Evolutionary conservation across 1,284 basidiomycete genomes (phyloP), one percentile per base, ranked within the genome.

Genomic region (Sporisorium sorghi): DNA sequence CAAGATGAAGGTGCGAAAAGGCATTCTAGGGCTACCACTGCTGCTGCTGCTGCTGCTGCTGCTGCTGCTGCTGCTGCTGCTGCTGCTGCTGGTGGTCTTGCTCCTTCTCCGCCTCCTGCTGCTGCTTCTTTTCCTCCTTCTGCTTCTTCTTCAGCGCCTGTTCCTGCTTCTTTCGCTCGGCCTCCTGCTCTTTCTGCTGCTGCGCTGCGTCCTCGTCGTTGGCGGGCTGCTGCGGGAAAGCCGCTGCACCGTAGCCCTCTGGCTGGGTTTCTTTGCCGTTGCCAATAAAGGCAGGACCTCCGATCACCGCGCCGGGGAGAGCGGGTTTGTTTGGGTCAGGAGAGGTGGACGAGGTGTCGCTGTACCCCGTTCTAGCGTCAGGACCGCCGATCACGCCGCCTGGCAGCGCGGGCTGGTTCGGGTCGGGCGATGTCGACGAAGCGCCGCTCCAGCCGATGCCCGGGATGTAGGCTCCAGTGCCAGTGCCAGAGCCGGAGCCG

Each of bases 141-240:
- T 53, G 10, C 52, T 39, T 15, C 33, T 54, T 23, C 21, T 49
- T 44, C 49, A 24, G n/a, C 26, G 39, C 30, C 21, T 49, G 23
- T 23, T 64, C 46, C 52, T 65, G 24, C 37, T 55, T 58, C 64
- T 67, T 42, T 56, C 64, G 89, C 62, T 94, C 90, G 84, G 46
- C 43, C 43, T 46, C 9, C 30, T 35, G 32, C 88, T 89, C n/a
- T n/a, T n/a, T 79, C 87, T 89, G 83, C 95, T 82, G 81, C 90
- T 90, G 80, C 90, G 90, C 71, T 87, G 87, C 67, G 90, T 88
- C 74, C 88, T 46, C 44, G 9, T 28, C 44, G 35, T 8, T 50
- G 35, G 24, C 26, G 32, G 37, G 10, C 21, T 43, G 35, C 35
- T 37, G 35, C n/a, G n/a, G n/a, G n/a, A n/a, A n/a, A n/a, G 35